These are phyloP conservation scores for Catunica adiposa DNA, from an alignment of 2,329 filamentous ascomycete genomes.

Conservation along the genomic window DNA sequence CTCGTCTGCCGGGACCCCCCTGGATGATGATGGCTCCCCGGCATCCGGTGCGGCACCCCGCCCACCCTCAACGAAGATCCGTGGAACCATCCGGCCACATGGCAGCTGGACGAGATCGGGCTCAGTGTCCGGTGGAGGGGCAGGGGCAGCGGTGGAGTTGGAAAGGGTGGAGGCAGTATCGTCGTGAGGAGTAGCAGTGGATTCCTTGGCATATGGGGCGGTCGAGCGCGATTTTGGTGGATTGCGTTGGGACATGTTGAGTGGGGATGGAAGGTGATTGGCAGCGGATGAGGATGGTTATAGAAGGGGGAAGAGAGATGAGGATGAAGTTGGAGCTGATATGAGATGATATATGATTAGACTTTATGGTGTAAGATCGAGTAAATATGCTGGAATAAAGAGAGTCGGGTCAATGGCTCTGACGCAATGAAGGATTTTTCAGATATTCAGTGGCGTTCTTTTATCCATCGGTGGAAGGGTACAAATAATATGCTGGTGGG, in stretches of 20 bases:
- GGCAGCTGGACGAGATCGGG: constrained; percentile 4
- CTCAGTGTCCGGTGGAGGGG: not conserved
- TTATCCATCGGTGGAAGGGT: too few species aligned
- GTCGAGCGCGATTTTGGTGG: not conserved
- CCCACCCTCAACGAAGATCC: not conserved
- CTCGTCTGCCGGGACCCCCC: constrained; percentile 17
- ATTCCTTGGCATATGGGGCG: not conserved
- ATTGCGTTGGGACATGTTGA: not conserved
- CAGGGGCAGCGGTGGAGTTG: not conserved
- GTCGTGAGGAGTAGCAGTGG: not conserved
- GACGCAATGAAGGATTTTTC: too few species aligned
- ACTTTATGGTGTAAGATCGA: too few species aligned
- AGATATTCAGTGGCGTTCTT: too few species aligned
- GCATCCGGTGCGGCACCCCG: not conserved
- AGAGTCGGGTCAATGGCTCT: too few species aligned
- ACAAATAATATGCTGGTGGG: too few species aligned
- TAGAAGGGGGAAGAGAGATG: too few species aligned
- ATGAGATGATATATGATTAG: too few species aligned
- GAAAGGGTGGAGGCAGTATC: not conserved
- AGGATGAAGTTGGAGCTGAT: too few species aligned
- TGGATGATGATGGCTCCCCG: not conserved
- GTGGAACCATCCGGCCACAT: constrained; percentile 5
- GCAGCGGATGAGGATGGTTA: too few species aligned
- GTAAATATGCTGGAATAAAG: too few species aligned
- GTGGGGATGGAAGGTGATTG: not conserved